Evolutionary conservation across 768 basidiomycete species (phyloP), one percentile per base, ranked within the genome.

Genomic region (Cantharellus anzutake): DNA sequence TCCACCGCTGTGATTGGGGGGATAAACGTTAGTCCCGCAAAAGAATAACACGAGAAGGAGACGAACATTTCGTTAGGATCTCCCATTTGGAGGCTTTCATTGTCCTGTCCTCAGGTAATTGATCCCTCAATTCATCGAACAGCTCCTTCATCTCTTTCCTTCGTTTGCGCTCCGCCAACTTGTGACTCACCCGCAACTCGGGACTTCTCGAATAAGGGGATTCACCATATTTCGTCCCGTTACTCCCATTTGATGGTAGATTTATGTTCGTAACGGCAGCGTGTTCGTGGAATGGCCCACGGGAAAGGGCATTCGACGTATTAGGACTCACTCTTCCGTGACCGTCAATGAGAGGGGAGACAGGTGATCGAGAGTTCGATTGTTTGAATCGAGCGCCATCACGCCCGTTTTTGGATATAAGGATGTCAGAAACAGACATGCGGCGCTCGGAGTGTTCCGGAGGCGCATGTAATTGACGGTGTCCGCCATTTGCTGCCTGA

Each of bases 81-180:
- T 99, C 96, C 96, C 94, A 98, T 73, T 99, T 99, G 73, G 88
- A 92, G 20, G 90, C 86, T 68, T 98, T 98, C 82, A 92, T 87
- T 50, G 85, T 91, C 58, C 86, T 80, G 73, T 91, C 91, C 57
- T 84, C 84, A 1, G 96, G 96, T 35, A 99, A 73, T 66, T 88
- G 82, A 70, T 96, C 93, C 60, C 91, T 79, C 63, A 99, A 73
- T 69, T 99, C 96, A 65, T 99, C 96, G 68, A 98, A 98, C 51
- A 99, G 70, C 61, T 97, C 93, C 69, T 96, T 96, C 96, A 99
- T 99, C 73, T 99, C 96, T 72, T 94, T 97, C 71, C 96, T 77
- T 65, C 96, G 74, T 71, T 98, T 97, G 62, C 96, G 76, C 72
- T 99, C 96, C 2, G 96, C 96, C 39, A 99, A 79, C 68, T 99